phyloP scores from a whole-genome alignment of 2,329 filamentous ascomycete genomes.

The Zarea fungicola region DNA sequence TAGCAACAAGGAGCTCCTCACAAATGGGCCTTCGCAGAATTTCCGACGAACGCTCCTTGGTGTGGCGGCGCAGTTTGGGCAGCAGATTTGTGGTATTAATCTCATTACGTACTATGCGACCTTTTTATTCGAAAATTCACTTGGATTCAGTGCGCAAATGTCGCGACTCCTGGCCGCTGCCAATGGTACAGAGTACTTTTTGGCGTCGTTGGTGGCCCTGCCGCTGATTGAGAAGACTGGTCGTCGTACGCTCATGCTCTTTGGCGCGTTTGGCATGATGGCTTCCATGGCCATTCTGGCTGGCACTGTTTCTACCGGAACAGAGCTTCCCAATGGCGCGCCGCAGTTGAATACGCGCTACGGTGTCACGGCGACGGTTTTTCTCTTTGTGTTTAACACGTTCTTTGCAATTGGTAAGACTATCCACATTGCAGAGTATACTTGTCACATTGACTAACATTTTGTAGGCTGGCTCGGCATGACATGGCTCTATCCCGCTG shows the following conservation, averaged over 20 bases:
- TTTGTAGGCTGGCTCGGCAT: constrained; percentile 53
- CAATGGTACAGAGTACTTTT: constrained; percentile 40
- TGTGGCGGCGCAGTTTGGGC: constrained; percentile 42
- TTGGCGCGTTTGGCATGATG: constrained; percentile 60
- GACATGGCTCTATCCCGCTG: constrained; percentile 58
- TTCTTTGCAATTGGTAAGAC: constrained; percentile 44
- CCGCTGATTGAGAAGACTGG: constrained; percentile 47
- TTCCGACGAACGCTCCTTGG: constrained; percentile 40
- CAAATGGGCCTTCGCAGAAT: constrained; percentile 35
- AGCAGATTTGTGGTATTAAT: constrained; percentile 45
- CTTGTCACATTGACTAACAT: constrained; percentile 15
- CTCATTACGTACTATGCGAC: constrained; percentile 41
- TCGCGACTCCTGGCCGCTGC: constrained; percentile 51
- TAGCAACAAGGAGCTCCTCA: constrained; percentile 32
- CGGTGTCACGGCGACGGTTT: constrained; percentile 33
- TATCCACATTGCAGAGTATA: background rate
- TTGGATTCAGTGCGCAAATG: constrained; percentile 39
- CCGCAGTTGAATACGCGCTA: constrained; percentile 22
- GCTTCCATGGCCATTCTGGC: constrained; percentile 54
- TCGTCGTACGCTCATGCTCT: constrained; percentile 57
- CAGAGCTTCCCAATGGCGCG: constrained; percentile 23
- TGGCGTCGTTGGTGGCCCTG: constrained; percentile 33
- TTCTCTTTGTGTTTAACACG: constrained; percentile 58
- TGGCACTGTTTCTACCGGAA: constrained; percentile 26
- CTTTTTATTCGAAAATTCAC: constrained; percentile 34